A percentile compares a stretch with the other conserved stretches of the same genome.
Conservation (phyloP, 164 flowering plant species). For the Aristolochia contorta region DNA sequence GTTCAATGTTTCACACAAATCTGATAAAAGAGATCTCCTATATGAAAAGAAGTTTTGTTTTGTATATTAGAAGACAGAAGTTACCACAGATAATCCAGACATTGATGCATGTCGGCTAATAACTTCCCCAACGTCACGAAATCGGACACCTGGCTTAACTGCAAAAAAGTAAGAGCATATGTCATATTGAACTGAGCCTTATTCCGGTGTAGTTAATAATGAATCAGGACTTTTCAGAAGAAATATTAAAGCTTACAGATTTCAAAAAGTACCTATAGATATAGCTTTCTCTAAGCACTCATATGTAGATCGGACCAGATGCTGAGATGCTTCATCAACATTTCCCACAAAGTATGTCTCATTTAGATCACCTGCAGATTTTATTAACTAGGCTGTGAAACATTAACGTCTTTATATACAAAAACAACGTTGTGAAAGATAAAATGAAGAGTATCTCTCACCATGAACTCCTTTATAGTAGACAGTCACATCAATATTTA, state of each 20-base stretch:
- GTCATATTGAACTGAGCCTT: neutral
- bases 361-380: constrained; percentile 75
- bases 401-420: neutral
- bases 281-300: constrained; percentile 98
- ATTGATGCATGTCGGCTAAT: constrained; percentile 86
- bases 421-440: neutral
- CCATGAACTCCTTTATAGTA: constrained; percentile 94
- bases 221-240: too few species aligned
- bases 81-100: constrained; percentile 97
- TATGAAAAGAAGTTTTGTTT: neutral
- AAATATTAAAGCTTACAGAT: neutral
- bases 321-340: constrained; percentile 80
- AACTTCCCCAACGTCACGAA: constrained; percentile 93
- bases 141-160: constrained; percentile 95
- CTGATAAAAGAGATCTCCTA: neutral
- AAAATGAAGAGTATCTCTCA: constrained; percentile 17
- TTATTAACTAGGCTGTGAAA: neutral
- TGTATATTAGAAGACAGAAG: neutral
- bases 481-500: constrained; percentile 90
- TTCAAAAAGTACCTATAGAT: constrained; percentile 52
- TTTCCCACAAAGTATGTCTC: constrained; percentile 95
- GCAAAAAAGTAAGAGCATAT: constrained; percentile 5
- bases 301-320: constrained; percentile 72
- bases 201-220: neutral
- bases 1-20: neutral